Percentiles rank a stretch among this genome's conserved stretches.
These are phyloP conservation scores for Coprinopsis sp. DNA, from an alignment of 768 basidiomycete genomes.

Conservation along the genomic window DNA sequence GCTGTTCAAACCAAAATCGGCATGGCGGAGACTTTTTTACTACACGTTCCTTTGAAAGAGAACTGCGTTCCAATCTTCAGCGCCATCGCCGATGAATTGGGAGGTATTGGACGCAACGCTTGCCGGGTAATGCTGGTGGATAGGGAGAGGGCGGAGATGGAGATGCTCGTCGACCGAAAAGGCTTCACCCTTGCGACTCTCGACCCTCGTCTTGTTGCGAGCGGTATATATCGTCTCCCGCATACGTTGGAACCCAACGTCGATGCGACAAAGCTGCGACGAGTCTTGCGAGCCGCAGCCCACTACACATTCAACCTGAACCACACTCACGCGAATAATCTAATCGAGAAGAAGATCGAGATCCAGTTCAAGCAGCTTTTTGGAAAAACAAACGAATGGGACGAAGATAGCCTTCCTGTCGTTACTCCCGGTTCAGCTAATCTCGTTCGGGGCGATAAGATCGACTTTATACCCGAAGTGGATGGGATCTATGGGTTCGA, in stretches of 20 bases:
- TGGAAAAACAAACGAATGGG: slow-evolving; percentile 7
- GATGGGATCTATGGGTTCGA: slow-evolving; percentile 1
- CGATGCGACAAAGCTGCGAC: neutral
- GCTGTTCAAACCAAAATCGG: no score
- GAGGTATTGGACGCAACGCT: no score
- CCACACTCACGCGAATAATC: slow-evolving; percentile 14
- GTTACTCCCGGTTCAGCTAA: slow-evolving; percentile 20
- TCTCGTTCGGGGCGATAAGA: slow-evolving; percentile 20
- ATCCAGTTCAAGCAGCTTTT: slow-evolving; percentile 27
- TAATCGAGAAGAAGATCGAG: slow-evolving; percentile 13
- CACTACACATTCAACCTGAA: slow-evolving; percentile 28
- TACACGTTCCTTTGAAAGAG: no score
- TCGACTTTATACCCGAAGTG: slow-evolving; percentile 17
- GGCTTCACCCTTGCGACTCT: neutral
- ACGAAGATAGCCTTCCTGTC: slow-evolving; percentile 15
- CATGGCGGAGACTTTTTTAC: no score
- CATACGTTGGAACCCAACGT: neutral
- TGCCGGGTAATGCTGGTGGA: no score
- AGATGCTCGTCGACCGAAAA: neutral
- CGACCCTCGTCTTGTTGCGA: neutral
- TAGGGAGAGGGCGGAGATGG: no score
- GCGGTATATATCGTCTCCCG: neutral
- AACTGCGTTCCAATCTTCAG: neutral
- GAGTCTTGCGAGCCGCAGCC: slow-evolving; percentile 14
- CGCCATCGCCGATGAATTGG: no score